Base-by-base conservation (phyloP, 2,329 filamentous ascomycete genomes). In the Phyllosticta citribraziliensis region DNA sequence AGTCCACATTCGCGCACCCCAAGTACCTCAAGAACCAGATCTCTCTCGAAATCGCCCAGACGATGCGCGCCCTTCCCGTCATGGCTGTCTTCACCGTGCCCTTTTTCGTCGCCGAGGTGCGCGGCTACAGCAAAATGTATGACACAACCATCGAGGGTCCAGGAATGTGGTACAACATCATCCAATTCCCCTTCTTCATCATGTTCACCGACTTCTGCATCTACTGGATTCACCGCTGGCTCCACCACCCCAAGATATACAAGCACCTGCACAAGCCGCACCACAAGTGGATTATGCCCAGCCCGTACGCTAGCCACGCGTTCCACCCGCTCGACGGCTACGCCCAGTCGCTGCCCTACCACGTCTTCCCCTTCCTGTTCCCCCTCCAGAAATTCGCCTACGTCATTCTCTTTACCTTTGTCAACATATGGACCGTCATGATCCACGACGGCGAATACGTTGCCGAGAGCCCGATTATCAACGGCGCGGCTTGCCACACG, bases 231-330 rank as follows among this genome's bases (percentile, higher is more conserved):
- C 91, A 96, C 79, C 88, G 91, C 62, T 88, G 84, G 62, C 82
- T 95, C 64, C 91, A 96, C 76, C 87, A 91, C 75, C 89, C 89
- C 17, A 71, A 76, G 55, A 73, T 94, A 67, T 97, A 97, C 84
- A 95, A 92, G 80, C 80, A 80, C 66, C 82, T 97, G 56, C 93
- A 97, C 84, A 97, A 97, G 84, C 88, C 91, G 66, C 93, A 97
- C 77, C 93, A 97, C 85, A 97, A 96, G 80, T 97, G 93, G 93
- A 97, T 97, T 76, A 95, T 97, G 90, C 93, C 93, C 2, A 96
- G 91, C 2, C 93, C 93, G 0, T 97, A 85, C 73, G 92, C 93
- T 52, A 91, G 88, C 67, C 89, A 96, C 72, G 93, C 93, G 62
- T 97, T 97, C 83, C 91, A 97, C 79, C 92, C 93, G 0, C 74